Percentiles rank a stretch among this genome's conserved stretches.
phyloP scores from a whole-genome alignment of 2,329 filamentous ascomycete species.

The Sporothrix pallida region DNA sequence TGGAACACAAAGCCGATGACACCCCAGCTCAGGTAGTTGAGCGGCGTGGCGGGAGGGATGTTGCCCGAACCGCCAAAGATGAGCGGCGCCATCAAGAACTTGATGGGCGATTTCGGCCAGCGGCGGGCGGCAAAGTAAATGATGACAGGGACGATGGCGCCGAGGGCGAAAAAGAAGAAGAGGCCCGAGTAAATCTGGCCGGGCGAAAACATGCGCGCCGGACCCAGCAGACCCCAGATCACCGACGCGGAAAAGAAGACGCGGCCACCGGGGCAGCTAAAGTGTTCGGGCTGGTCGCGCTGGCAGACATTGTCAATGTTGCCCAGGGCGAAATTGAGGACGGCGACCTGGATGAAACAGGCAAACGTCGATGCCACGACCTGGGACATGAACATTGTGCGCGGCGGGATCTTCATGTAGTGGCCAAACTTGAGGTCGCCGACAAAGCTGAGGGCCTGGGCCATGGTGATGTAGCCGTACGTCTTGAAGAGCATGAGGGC shows the following conservation, averaged over 20 bases:
- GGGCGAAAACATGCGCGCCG: slow-evolving; percentile 66
- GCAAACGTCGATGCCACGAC: slow-evolving; percentile 69
- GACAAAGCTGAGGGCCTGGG: slow-evolving; percentile 67
- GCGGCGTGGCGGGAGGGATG: slow-evolving; percentile 71
- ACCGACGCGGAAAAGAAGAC: slow-evolving; percentile 70
- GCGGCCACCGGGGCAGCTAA: slow-evolving; percentile 67
- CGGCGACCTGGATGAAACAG: slow-evolving; percentile 68
- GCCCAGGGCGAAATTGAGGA: slow-evolving; percentile 65
- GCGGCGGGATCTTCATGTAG: slow-evolving; percentile 70
- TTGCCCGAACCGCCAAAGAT: slow-evolving; percentile 65
- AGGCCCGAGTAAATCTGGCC: slow-evolving; percentile 66
- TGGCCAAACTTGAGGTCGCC: slow-evolving; percentile 72
- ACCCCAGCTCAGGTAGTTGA: slow-evolving; percentile 78
- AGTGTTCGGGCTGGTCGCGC: slow-evolving; percentile 60
- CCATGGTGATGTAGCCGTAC: slow-evolving; percentile 72
- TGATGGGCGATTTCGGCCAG: slow-evolving; percentile 57
- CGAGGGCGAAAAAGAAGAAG: slow-evolving; percentile 64
- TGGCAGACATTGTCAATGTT: slow-evolving; percentile 70
- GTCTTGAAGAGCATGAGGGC: slow-evolving; percentile 82
- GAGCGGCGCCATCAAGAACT: slow-evolving; percentile 65
- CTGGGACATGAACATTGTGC: slow-evolving; percentile 71
- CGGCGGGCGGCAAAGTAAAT: slow-evolving; percentile 58
- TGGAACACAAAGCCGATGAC: slow-evolving; percentile 75
- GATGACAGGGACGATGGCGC: slow-evolving; percentile 58
- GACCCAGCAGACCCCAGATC: slow-evolving; percentile 71